Base-by-base conservation (phyloP, 2,329 filamentous ascomycete species). In the Pseudogymnoascus sp. region DNA sequence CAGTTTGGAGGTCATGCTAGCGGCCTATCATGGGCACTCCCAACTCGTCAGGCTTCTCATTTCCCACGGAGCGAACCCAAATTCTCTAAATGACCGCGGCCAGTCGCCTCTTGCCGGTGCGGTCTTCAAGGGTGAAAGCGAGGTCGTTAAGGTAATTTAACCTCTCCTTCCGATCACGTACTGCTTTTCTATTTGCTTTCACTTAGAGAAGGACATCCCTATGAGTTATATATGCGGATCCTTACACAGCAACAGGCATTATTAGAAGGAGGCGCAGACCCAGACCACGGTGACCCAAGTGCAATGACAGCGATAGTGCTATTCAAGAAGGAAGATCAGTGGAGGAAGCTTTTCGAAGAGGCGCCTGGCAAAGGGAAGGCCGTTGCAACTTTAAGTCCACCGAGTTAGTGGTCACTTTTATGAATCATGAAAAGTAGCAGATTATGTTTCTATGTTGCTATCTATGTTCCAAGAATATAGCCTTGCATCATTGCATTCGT, bases 31-130 rank as follows among this genome's bases (percentile, higher is more conserved):
- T 67, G 87, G 87, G 10, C 85, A 90, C 62, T 78, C 81, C 1
- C 78, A 82, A 0, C 79, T 89, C 0, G 85, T 87, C 25, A 78
- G 76, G 56, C 77, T 88, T 64, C 79, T 91, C 10, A 73, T 90
- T 1, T 76, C 82, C 28, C 78, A 84, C 64, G 85, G 86, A 1
- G 87, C 86, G 1, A 86, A 90, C 69, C 81, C 87, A 0, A 89
- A 91, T 72, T 78, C 82, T 1, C 70, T 90, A 28, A 91, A 91
- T 66, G 88, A 87, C 65, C 76, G 83, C 50, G 85, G 85, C 0
- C 89, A 91, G 74, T 89, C 85, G 66, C 84, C 86, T 0, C 77
- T 91, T 3, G 87, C 88, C 0, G 88, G 89, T 0, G 88, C 88
- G 0, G 84, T 91, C 7, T 91, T 91, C 73, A 91, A 91, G 74